Conservation (phyloP, 192 early-diverging fungal genomes). For the Coemansia sp. region DNA sequence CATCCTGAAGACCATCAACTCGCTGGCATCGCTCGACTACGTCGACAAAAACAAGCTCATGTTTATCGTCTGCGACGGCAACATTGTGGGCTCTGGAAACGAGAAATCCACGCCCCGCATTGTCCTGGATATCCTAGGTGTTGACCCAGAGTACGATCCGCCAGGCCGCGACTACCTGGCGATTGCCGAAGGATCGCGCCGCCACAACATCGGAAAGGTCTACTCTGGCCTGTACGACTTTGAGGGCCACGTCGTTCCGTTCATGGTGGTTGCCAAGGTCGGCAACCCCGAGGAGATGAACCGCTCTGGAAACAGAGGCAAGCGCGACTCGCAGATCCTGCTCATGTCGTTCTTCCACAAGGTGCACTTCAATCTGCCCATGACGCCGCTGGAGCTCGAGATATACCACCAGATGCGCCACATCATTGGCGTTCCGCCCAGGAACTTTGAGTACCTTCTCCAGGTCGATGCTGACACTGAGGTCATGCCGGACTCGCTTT, state of each 20-base stretch:
- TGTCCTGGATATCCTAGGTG: conserved; percentile 88
- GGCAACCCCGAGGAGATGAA: conserved; percentile 83
- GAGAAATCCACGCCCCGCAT: conserved; percentile 96
- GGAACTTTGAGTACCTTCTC: conserved; percentile 76
- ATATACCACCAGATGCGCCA: conserved; percentile 98
- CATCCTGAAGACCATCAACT: conserved; percentile 80
- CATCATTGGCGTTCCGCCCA: conserved; percentile 87
- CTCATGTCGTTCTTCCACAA: conserved; percentile 95
- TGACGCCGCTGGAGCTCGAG: conserved; percentile 94
- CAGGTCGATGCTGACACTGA: conserved; percentile 86
- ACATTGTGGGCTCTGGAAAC: conserved; percentile 95
- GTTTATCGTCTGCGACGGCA: conserved; percentile 86
- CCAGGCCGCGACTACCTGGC: conserved; percentile 81
- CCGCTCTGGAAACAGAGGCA: conserved; percentile 94
- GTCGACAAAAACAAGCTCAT: conserved; percentile 89
- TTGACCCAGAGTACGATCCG: conserved; percentile 75
- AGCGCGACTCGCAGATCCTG: conserved; percentile 97
- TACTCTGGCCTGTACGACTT: conserved; percentile 95
- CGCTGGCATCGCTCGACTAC: conserved; percentile 71
- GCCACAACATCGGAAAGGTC: conserved; percentile 94
- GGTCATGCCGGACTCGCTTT: conserved; percentile 83
- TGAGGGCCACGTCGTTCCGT: conserved; percentile 88
- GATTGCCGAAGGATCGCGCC: conserved; percentile 86
- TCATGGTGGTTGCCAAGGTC: conserved; percentile 94
- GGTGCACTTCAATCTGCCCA: conserved; percentile 88